These are phyloP conservation scores for Mallotus japonicus DNA, from an alignment of 441 rosid species.

Conservation along the genomic window DNA sequence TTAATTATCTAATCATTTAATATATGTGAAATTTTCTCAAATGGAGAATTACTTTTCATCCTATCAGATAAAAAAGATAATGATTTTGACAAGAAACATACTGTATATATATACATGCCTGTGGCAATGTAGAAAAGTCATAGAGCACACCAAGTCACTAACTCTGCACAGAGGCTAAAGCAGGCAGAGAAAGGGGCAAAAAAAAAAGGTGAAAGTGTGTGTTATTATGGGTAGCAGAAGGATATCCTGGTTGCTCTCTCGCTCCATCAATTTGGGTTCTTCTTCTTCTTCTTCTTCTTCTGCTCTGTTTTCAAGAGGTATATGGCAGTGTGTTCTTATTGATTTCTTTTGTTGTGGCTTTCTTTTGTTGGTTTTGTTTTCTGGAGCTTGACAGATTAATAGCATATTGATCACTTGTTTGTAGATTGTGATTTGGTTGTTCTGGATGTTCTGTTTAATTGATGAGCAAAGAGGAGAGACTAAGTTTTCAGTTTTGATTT, in stretches of 20 bases:
- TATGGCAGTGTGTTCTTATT: too few relatives aligned
- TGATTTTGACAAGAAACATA: too few relatives aligned
- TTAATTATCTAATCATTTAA: too few relatives aligned
- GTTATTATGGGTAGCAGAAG: constrained; percentile 33
- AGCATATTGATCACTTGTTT: neutral
- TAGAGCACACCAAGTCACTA: neutral
- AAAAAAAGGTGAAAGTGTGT: neutral
- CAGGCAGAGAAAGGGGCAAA: neutral
- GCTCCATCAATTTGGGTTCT: constrained; percentile 27
- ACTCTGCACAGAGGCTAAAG: neutral
- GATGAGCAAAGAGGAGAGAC: neutral
- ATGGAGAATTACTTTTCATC: too few relatives aligned
- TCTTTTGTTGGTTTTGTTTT: neutral
- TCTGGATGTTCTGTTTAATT: neutral
- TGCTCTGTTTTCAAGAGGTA: constrained; percentile 11
- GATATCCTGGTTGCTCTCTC: constrained; percentile 30
- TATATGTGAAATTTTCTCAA: too few relatives aligned
- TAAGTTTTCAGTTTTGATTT: neutral
- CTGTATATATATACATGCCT: too few relatives aligned
- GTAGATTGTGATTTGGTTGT: neutral
- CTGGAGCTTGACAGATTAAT: neutral
- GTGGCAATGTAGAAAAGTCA: too few relatives aligned
- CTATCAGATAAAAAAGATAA: too few relatives aligned
- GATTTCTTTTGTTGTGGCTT: neutral
- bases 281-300: constrained; percentile 17